Percentiles rank a stretch among this genome's conserved stretches.
These are phyloP conservation scores for Lachnellula hyalina DNA, from an alignment of 2,329 filamentous ascomycete species.

Conservation along the genomic window DNA sequence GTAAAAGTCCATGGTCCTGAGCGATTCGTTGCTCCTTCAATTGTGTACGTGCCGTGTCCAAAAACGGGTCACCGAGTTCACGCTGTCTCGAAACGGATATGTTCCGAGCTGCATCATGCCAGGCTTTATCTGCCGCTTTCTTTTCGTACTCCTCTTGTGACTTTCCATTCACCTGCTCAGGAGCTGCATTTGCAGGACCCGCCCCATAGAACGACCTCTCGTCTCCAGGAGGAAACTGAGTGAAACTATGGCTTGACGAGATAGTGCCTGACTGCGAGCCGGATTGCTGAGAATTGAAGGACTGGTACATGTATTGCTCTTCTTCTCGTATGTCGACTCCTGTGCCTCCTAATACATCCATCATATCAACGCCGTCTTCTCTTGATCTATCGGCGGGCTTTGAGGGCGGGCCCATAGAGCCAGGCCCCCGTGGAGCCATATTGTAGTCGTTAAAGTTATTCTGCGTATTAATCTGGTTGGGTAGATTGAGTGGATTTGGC, in stretches of 20 bases:
- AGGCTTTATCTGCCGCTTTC: conserved; percentile 59
- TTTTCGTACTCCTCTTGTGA: conserved; percentile 61
- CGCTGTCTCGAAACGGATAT: conserved; percentile 52
- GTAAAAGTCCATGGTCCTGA: conserved; percentile 49
- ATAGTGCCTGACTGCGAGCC: conserved; percentile 37
- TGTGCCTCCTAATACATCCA: conserved; percentile 77
- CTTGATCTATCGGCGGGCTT: conserved; percentile 50
- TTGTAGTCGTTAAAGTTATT: conserved; percentile 15
- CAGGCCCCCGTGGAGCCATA: conserved; percentile 34
- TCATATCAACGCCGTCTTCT: conserved; percentile 66
- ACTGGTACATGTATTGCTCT: conserved; percentile 65
- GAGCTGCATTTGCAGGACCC: conserved; percentile 59
- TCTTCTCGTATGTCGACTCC: conserved; percentile 85
- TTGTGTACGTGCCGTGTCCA: conserved; percentile 23
- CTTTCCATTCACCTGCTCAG: conserved; percentile 39
- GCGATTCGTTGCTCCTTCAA: conserved; percentile 51
- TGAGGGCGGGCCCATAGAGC: conserved; percentile 53
- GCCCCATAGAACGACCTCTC: conserved; percentile 59
- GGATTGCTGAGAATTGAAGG: conserved; percentile 40
- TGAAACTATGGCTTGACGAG: conserved; percentile 43
- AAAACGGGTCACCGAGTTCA: conserved; percentile 53
- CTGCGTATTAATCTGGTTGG: conserved; percentile 9
- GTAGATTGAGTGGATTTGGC: conserved; percentile 21
- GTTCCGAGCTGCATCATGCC: conserved; percentile 55
- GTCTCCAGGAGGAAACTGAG: conserved; percentile 49